Conservation (phyloP, 306 rosid species). For the Corylus avellana region DNA sequence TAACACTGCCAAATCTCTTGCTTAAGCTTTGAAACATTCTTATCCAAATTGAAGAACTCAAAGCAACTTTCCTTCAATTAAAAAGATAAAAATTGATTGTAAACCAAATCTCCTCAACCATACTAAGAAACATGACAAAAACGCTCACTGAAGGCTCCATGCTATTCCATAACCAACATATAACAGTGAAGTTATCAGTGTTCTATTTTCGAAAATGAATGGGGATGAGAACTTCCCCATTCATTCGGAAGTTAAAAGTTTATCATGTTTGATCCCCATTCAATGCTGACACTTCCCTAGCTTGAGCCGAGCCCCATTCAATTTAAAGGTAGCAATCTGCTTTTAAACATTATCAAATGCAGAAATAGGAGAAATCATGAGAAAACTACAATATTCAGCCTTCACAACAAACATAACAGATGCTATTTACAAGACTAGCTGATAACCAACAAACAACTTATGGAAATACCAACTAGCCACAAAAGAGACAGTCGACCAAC, state of each 20-base stretch:
- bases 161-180: background rate
- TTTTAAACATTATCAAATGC: background rate
- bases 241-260: no score
- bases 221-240: no score
- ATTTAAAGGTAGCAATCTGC: no score
- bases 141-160: background rate
- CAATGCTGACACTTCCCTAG: background rate
- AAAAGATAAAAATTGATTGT: no score
- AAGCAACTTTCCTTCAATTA: no score
- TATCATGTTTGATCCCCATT: no score
- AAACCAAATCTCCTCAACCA: no score
- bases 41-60: no score
- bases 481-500: background rate
- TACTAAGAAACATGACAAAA: background rate
- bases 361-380: background rate
- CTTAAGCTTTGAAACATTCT: background rate
- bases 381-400: background rate
- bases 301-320: background rate
- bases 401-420: background rate
- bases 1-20: background rate
- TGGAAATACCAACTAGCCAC: background rate
- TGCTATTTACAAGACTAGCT: background rate
- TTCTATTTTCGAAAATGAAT: background rate
- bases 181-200: background rate
- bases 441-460: background rate